phyloP scores from a whole-genome alignment of 805 yeast genomes.

The Ascoidea asiatica region DNA sequence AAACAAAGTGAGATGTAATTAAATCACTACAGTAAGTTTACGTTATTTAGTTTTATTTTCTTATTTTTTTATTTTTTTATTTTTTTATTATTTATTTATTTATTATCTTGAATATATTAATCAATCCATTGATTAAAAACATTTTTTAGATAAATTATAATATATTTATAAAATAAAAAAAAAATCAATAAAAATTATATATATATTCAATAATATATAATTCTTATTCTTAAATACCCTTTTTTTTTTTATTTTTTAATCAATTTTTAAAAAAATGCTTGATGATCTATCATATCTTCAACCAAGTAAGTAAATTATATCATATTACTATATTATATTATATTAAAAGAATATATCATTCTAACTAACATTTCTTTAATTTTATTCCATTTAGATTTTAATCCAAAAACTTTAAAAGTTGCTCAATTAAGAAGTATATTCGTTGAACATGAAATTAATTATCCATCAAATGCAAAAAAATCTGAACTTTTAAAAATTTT shows the following conservation, averaged over 20 bases:
- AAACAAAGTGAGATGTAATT: too few relatives aligned
- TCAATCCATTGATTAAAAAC: neutral
- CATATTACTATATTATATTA: neutral
- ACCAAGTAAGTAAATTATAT: slow-evolving; percentile 3
- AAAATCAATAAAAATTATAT: neutral
- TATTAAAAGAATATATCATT: neutral
- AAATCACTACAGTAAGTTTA: too few relatives aligned
- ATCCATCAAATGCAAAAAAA: slow-evolving; percentile 56
- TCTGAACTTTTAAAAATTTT: slow-evolving; percentile 49
- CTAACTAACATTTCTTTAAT: neutral
- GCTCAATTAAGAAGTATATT: slow-evolving; percentile 60
- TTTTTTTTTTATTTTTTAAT: too few relatives aligned
- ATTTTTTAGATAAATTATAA: neutral
- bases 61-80: neutral
- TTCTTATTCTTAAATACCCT: too few relatives aligned
- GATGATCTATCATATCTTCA: slow-evolving; percentile 8
- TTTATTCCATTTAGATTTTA: slow-evolving; percentile 33
- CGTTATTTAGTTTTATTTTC: neutral
- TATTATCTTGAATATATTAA: too few relatives aligned
- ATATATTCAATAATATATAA: too few relatives aligned
- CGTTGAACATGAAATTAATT: slow-evolving; percentile 44
- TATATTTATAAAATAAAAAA: neutral
- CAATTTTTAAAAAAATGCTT: slow-evolving; percentile 6
- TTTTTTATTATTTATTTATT: too few relatives aligned
- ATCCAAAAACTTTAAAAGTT: slow-evolving; percentile 51